Evolutionary conservation across 1,139 yeast genomes (phyloP).

Genomic region (Blastobotrys elegans): DNA sequence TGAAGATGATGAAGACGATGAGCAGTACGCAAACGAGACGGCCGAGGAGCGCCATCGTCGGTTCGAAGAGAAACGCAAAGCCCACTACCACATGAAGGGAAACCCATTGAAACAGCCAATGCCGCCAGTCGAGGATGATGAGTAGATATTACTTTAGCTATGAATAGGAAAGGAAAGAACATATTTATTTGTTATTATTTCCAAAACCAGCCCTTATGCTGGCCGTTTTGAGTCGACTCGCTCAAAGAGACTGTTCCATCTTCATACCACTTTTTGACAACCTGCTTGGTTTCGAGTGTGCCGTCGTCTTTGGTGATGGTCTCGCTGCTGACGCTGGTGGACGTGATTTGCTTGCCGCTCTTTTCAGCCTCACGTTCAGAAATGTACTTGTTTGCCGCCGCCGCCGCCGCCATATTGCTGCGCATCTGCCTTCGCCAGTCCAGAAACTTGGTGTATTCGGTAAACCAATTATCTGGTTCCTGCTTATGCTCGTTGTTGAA

Average conservation of each 20-base stretch:
- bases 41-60: slow-evolving; percentile 60
- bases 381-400: slow-evolving; percentile 11
- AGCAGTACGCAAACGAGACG: slow-evolving; percentile 39
- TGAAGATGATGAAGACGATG: slow-evolving; percentile 38
- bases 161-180: background rate
- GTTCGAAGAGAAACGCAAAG: slow-evolving; percentile 72
- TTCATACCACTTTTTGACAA: slow-evolving; percentile 49
- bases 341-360: slow-evolving; percentile 41
- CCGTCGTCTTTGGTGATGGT: slow-evolving; percentile 46
- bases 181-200: slow-evolving; percentile 13
- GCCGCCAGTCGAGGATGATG: slow-evolving; percentile 28
- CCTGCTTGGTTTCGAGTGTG: slow-evolving; percentile 49
- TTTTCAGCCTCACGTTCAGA: slow-evolving; percentile 27
- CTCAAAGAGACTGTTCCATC: slow-evolving; percentile 56
- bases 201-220: slow-evolving; percentile 31
- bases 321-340: slow-evolving; percentile 46
- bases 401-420: slow-evolving; percentile 36
- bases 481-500: slow-evolving; percentile 48
- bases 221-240: slow-evolving; percentile 23
- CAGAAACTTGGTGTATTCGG: slow-evolving; percentile 58
- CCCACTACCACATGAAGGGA: slow-evolving; percentile 71
- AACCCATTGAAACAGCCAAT: slow-evolving; percentile 34
- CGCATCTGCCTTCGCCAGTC: slow-evolving; percentile 62
- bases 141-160: slow-evolving; percentile 12
- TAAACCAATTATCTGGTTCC: slow-evolving; percentile 42